These are phyloP conservation scores for Xylariomycetidae sp. DNA, from an alignment of 2,329 filamentous ascomycete genomes.

Conservation along the genomic window DNA sequence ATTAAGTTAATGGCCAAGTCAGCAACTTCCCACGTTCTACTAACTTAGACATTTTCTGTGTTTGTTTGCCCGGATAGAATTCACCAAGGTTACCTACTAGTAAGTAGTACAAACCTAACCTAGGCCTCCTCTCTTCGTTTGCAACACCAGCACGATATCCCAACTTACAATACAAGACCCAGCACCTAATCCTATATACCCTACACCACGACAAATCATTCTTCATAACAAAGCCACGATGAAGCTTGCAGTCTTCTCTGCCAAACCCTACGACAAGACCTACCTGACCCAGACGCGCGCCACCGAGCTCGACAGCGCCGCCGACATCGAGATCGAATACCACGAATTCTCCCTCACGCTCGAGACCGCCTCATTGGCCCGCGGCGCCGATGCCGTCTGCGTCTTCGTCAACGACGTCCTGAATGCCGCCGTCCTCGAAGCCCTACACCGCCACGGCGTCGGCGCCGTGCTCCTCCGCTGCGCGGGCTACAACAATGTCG, in stretches of 20 bases:
- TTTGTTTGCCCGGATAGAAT: too few relatives aligned
- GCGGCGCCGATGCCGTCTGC: constrained; percentile 54
- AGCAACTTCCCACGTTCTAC: too few relatives aligned
- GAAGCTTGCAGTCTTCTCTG: constrained; percentile 59
- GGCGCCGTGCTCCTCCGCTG: constrained; percentile 60
- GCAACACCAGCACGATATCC: too few relatives aligned
- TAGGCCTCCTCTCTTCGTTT: too few relatives aligned
- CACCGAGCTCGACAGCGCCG: constrained; percentile 26
- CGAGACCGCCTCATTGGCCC: constrained; percentile 52
- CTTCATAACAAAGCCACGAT: too few relatives aligned
- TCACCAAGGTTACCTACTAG: too few relatives aligned
- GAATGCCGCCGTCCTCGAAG: constrained; percentile 43
- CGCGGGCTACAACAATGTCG: constrained; percentile 65
- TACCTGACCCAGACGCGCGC: constrained; percentile 44
- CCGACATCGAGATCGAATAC: constrained; percentile 46
- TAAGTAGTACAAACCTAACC: too few relatives aligned
- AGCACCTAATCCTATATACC: too few relatives aligned
- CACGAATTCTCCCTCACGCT: constrained; percentile 53
- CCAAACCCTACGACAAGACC: constrained; percentile 58
- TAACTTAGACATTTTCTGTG: too few relatives aligned
- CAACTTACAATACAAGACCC: too few relatives aligned
- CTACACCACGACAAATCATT: too few relatives aligned
- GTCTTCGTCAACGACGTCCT: constrained; percentile 65
- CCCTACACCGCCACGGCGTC: constrained; percentile 46
- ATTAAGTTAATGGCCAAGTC: too few relatives aligned